Conservation (phyloP, 2,329 filamentous ascomycete genomes). For the Curvularia hawaiiensis region DNA sequence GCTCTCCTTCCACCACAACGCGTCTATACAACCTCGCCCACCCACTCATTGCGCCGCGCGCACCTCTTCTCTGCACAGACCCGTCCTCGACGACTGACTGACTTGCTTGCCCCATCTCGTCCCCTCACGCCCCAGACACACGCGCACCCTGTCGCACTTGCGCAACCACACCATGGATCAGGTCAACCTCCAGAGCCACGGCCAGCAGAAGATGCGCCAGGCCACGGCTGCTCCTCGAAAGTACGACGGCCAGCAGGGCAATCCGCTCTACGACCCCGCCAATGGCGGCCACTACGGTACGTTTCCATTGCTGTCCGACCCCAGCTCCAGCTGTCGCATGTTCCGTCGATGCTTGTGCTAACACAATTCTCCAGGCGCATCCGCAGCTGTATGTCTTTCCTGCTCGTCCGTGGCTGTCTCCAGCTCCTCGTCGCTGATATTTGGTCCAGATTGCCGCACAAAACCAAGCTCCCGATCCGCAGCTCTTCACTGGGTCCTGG, state of each 20-base stretch:
- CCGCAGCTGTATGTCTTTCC: slow-evolving; percentile 64
- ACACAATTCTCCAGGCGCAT: slow-evolving; percentile 60
- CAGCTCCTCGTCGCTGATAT: slow-evolving; percentile 35
- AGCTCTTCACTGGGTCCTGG: slow-evolving; percentile 94
- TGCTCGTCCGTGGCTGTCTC: slow-evolving; percentile 21
- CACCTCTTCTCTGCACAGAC: slow-evolving; percentile 26
- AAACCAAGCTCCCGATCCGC: slow-evolving; percentile 84
- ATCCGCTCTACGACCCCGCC: slow-evolving; percentile 53
- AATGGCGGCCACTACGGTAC: slow-evolving; percentile 58
- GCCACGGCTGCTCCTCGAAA: slow-evolving; percentile 47
- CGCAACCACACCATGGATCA: slow-evolving; percentile 46
- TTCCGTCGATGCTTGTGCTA: slow-evolving; percentile 19
- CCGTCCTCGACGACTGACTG: slow-evolving; percentile 17
- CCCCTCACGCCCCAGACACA: slow-evolving; percentile 20
- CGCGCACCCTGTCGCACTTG: slow-evolving; percentile 41
- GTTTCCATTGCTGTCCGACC: slow-evolving; percentile 19
- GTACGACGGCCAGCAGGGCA: slow-evolving; percentile 58
- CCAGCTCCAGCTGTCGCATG: slow-evolving; percentile 14
- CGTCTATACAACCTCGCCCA: slow-evolving; percentile 18
- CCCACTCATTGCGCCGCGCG: slow-evolving; percentile 36
- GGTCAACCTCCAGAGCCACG: slow-evolving; percentile 42
- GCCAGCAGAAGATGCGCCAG: slow-evolving; percentile 47
- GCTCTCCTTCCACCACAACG: slow-evolving; percentile 38
- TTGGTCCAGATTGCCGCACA: slow-evolving; percentile 75
- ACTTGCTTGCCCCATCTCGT: background rate